A percentile compares a stretch with the other conserved stretches of the same genome.
Evolutionary conservation across 2,329 filamentous ascomycete genomes (phyloP).

Genomic region (Passalora sequoiae): DNA sequence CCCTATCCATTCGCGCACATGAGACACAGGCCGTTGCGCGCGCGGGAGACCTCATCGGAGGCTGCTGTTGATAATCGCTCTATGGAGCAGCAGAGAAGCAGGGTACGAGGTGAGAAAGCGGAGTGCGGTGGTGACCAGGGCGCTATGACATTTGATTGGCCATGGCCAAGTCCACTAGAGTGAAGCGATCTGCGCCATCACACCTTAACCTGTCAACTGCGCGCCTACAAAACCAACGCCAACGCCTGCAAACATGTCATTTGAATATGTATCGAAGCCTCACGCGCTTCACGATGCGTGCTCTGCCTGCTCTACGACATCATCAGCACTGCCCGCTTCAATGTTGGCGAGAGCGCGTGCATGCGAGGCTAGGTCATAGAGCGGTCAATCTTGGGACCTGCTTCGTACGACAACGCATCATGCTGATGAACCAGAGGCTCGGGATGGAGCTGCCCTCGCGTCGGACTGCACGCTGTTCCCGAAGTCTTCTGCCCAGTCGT

Average conservation of each 20-base stretch:
- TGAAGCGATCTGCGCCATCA: constrained; percentile 4
- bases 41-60: constrained; percentile 15
- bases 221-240: constrained; percentile 5
- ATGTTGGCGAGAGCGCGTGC: background rate
- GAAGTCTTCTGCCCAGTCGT: constrained; percentile 12
- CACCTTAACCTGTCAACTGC: constrained; percentile 1
- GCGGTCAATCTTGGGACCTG: constrained; percentile 11
- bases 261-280: background rate
- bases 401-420: constrained; percentile 12
- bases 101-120: constrained; percentile 11
- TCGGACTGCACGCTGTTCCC: constrained; percentile 14
- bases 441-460: constrained; percentile 15
- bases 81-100: constrained; percentile 14
- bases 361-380: background rate
- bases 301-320: background rate
- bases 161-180: background rate
- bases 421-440: constrained; percentile 6
- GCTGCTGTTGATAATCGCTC: constrained; percentile 13
- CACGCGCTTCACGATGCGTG: background rate
- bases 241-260: background rate
- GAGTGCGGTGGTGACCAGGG: constrained; percentile 5
- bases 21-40: constrained; percentile 23
- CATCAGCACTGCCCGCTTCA: background rate
- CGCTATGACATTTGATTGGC: constrained; percentile 10
- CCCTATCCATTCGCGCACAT: too few species aligned